Evolutionary conservation across 1,284 basidiomycete genomes (phyloP).

Genomic region (Apiotrichum sp.): DNA sequence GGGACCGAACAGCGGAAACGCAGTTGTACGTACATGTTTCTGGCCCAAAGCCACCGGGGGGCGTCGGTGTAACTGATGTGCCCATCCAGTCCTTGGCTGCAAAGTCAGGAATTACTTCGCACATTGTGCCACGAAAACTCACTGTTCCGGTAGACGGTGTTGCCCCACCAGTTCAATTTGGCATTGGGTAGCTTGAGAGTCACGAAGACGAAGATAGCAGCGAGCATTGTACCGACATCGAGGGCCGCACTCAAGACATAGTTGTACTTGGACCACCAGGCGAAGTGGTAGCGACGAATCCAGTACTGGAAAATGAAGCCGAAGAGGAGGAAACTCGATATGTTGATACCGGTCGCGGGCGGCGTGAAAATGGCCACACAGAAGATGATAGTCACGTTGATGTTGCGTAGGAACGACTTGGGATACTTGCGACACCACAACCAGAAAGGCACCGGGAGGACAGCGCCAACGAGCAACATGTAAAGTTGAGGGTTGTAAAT

Average conservation of each 20-base stretch:
- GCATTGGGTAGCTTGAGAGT: constrained; percentile 65
- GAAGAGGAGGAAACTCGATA: constrained; percentile 79
- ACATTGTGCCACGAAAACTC: not conserved
- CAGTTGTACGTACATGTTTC: not conserved
- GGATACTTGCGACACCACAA: constrained; percentile 60
- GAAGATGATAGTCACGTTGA: constrained; percentile 78
- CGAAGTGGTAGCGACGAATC: constrained; percentile 68
- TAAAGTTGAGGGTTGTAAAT: constrained; percentile 78
- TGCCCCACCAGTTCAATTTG: constrained; percentile 80
- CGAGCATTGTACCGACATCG: constrained; percentile 61
- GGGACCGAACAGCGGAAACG: no score
- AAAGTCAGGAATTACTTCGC: not conserved
- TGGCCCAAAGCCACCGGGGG: not conserved
- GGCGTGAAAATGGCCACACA: constrained; percentile 76
- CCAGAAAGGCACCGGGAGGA: constrained; percentile 81
- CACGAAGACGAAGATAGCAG: constrained; percentile 78
- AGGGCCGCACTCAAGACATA: constrained; percentile 51
- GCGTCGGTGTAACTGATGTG: not conserved
- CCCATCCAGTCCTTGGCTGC: not conserved
- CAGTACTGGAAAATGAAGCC: constrained; percentile 89
- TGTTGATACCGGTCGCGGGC: constrained; percentile 88
- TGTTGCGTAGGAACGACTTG: constrained; percentile 54
- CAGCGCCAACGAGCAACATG: constrained; percentile 67
- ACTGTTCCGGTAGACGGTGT: constrained; percentile 40
- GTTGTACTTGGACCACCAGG: constrained; percentile 84